Evolutionary conservation across 768 basidiomycete genomes (phyloP), one percentile per base, ranked within the genome.

Genomic region (Podaxis rugospora): DNA sequence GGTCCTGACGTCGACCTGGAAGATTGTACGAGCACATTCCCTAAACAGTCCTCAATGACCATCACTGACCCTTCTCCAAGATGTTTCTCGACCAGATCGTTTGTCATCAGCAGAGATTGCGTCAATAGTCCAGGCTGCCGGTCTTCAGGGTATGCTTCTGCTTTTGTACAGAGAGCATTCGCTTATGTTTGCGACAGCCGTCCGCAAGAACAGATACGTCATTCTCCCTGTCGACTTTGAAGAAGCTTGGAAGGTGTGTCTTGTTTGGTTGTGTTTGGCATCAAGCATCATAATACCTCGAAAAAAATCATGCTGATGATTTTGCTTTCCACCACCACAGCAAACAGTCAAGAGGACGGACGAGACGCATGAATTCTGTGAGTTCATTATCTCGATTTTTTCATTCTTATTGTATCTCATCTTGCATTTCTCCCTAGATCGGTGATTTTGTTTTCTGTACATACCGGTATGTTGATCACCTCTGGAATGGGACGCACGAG

Each of bases 151-250:
- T 88, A 70, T n/a, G 3, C 21, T 25, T 47, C 39, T 9, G 23
- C 21, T 23, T 39, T 35, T 47, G 37, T 49, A 25, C 16, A 37
- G 32, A 40, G 13, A 13, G 36, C 39, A 7, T 23, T 40, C 7
- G 21, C 36, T 60, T 5, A 18, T 63, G 28, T 44, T 23, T 47
- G 21, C 55, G 10, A 51, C 65, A 95, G 95, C 95, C 66, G 96
- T 98, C 14, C 89, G 96, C 61, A 98, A 98, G 79, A 98, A 98
- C 74, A 90, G 96, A 69, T 99, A 99, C 76, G 86, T 99, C 50
- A 95, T 99, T 70, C 79, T 98, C 21, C 96, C 97, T 0, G 85
- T 90, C 13, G 97, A 99, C 82, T 98, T 99, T 68, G 97, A 99
- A 72, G 96, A 98, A 74, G 95, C 95, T 71, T 99, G 95, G 95